A percentile compares a stretch with the other conserved stretches of the same genome.
These are phyloP conservation scores for Syzygium grande DNA, from an alignment of 345 rosid species.

Conservation along the genomic window DNA sequence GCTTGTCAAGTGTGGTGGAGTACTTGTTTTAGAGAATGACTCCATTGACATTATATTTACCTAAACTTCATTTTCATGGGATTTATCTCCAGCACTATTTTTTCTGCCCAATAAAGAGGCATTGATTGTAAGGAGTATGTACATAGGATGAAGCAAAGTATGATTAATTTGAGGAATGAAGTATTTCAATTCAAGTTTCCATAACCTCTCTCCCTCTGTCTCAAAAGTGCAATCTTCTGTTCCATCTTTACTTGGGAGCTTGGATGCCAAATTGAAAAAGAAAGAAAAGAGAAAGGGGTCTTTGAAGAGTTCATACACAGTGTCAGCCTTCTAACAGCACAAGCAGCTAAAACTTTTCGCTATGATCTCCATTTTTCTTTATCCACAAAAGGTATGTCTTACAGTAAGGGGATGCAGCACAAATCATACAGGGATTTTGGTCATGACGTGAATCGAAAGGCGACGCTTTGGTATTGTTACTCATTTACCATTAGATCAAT, in stretches of 20 bases:
- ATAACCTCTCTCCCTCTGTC: neutral
- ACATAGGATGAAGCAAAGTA: neutral
- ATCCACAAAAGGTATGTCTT: neutral
- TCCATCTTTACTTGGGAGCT: neutral
- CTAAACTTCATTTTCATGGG: neutral
- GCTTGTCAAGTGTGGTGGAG: conserved; percentile 25
- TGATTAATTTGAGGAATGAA: neutral
- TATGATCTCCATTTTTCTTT: neutral
- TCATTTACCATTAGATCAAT: neutral
- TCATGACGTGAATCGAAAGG: neutral
- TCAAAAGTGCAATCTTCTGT: neutral
- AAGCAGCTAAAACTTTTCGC: neutral
- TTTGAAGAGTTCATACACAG: too few relatives aligned
- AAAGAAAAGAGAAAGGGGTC: neutral
- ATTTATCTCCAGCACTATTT: neutral
- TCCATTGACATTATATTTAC: neutral
- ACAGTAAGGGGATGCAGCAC: rapidly evolving
- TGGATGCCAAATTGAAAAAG: neutral
- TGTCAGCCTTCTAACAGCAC: neutral
- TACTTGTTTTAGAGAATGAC: conserved; percentile 33
- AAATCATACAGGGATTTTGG: neutral
- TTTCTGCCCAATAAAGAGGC: neutral
- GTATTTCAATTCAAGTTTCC: neutral
- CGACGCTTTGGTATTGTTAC: neutral
- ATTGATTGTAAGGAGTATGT: neutral